phyloP scores from a whole-genome alignment of 192 early-diverging fungal genomes.

The Obelidium mucronatum region DNA sequence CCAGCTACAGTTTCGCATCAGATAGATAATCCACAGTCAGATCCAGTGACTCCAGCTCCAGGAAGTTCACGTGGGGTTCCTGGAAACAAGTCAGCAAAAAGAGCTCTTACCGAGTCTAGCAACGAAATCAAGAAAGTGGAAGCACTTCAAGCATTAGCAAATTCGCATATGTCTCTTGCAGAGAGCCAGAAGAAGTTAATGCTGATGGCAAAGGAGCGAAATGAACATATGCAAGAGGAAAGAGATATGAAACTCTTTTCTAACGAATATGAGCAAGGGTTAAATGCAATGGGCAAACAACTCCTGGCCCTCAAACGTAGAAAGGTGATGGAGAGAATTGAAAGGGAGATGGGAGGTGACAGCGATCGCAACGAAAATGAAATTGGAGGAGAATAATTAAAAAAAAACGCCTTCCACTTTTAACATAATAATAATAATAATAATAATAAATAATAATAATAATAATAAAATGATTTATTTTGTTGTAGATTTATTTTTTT shows the following conservation, averaged over 20 bases:
- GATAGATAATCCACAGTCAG: neutral
- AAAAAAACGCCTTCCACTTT: neutral
- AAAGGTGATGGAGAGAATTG: neutral
- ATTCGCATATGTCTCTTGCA: neutral
- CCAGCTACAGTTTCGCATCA: neutral
- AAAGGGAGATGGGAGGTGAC: neutral
- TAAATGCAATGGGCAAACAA: neutral
- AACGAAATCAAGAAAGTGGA: constrained; percentile 1
- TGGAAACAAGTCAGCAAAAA: neutral
- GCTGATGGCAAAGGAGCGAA: neutral
- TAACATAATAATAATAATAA: neutral
- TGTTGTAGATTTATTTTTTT: too few species aligned
- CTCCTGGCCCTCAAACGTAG: neutral
- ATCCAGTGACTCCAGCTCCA: neutral
- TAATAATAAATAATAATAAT: too few species aligned
- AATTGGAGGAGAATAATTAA: neutral
- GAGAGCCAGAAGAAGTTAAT: neutral
- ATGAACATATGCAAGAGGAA: neutral
- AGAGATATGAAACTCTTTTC: neutral
- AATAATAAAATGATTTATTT: too few species aligned
- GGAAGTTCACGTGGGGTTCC: neutral
- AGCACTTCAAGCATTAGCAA: neutral
- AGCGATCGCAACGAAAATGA: neutral
- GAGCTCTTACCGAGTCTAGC: neutral
- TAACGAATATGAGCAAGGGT: neutral